phyloP scores from a whole-genome alignment of 306 rosid genomes.

The Vigna mungo region DNA sequence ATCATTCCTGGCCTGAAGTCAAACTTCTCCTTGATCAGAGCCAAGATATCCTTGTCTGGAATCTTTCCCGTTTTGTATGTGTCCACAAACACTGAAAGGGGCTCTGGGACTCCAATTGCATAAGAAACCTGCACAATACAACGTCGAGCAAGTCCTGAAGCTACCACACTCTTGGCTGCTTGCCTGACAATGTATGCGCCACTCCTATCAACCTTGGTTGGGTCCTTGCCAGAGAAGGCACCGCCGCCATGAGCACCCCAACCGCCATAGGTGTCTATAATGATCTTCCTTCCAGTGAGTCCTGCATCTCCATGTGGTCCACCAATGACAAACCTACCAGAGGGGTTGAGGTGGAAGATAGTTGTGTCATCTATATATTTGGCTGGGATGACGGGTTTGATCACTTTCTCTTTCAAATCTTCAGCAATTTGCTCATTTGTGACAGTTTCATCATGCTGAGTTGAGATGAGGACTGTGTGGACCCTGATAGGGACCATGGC shows the following conservation, averaged over 20 bases:
- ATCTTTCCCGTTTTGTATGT: slow-evolving; percentile 74
- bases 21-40: slow-evolving; percentile 70
- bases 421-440: slow-evolving; percentile 69
- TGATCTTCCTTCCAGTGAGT: slow-evolving; percentile 86
- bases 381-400: slow-evolving; percentile 72
- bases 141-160: slow-evolving; percentile 77
- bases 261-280: slow-evolving; percentile 85
- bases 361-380: slow-evolving; percentile 79
- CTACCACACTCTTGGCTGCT: slow-evolving; percentile 84
- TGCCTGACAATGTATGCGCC: slow-evolving; percentile 86
- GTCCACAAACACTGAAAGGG: slow-evolving; percentile 77
- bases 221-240: slow-evolving; percentile 89
- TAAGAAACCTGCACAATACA: slow-evolving; percentile 88
- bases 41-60: slow-evolving; percentile 71
- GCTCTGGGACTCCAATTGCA: slow-evolving; percentile 88
- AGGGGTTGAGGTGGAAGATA: slow-evolving; percentile 81
- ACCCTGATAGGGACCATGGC: slow-evolving; percentile 84
- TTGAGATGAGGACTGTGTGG: slow-evolving; percentile 86
- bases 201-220: slow-evolving; percentile 88
- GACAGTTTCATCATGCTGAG: slow-evolving; percentile 80
- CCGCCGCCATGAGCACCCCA: slow-evolving; percentile 97
- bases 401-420: slow-evolving; percentile 81
- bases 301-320: slow-evolving; percentile 95
- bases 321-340: slow-evolving; percentile 83
- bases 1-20: slow-evolving; percentile 92